A percentile compares a stretch with the other conserved stretches of the same genome.
These are phyloP conservation scores for Graphilbum sp. DNA, from an alignment of 2,329 filamentous ascomycete genomes.

Conservation along the genomic window DNA sequence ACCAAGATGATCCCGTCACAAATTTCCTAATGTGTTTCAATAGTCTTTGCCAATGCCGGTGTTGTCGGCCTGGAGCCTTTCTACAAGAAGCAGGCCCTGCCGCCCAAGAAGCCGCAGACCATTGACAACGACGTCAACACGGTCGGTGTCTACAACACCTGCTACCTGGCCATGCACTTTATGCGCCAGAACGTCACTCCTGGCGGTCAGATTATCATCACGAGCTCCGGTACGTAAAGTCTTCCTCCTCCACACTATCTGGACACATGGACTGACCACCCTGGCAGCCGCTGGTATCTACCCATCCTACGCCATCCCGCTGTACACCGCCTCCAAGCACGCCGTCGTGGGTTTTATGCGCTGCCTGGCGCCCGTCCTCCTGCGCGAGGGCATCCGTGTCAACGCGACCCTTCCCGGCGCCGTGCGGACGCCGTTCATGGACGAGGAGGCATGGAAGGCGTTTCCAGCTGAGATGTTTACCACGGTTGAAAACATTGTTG, in stretches of 20 bases:
- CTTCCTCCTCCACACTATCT: not conserved
- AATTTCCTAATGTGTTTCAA: no score
- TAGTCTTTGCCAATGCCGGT: conserved; percentile 6
- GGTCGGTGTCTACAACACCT: conserved; percentile 4
- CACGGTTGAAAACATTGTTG: conserved; percentile 1
- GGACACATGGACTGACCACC: not conserved
- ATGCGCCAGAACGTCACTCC: conserved; percentile 5
- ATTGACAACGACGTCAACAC: conserved; percentile 12
- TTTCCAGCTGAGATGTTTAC: conserved; percentile 1
- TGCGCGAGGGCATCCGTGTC: conserved; percentile 3
- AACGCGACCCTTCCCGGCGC: conserved; percentile 2
- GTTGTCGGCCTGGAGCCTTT: conserved; percentile 1
- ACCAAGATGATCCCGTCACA: no score
- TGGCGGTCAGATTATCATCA: conserved; percentile 1
- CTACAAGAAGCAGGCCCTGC: conserved; percentile 1
- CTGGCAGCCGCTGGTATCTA: conserved; percentile 3
- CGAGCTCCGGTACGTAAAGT: conserved; percentile 1
- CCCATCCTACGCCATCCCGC: conserved; percentile 1
- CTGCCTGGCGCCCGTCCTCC: not conserved
- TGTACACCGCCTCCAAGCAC: conserved; percentile 4
- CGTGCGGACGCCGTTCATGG: not conserved
- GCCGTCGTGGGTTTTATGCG: conserved; percentile 5
- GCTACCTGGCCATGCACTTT: conserved; percentile 7
- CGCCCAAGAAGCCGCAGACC: not conserved
- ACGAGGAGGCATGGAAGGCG: conserved; percentile 1